phyloP scores from a whole-genome alignment of 2,329 filamentous ascomycete genomes.

The Sarocladium strictum region DNA sequence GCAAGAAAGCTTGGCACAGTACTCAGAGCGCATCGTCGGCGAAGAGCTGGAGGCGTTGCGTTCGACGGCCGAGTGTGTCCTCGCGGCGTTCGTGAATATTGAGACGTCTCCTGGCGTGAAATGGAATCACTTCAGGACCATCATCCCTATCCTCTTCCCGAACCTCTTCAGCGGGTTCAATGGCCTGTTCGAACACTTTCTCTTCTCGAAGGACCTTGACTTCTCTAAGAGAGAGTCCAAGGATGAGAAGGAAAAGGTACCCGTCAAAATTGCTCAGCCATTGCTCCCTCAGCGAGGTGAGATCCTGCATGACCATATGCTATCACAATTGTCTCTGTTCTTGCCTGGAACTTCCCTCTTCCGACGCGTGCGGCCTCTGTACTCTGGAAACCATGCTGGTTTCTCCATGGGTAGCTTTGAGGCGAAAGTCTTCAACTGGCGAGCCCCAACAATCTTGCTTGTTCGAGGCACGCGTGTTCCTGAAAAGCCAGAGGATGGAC shows the following conservation, averaged over 20 bases:
- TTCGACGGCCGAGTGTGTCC: slow-evolving; percentile 55
- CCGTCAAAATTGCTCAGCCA: slow-evolving; percentile 34
- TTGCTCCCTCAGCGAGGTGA: slow-evolving; percentile 47
- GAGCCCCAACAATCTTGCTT: slow-evolving; percentile 65
- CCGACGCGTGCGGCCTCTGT: slow-evolving; percentile 58
- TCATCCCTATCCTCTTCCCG: slow-evolving; percentile 55
- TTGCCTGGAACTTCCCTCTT: slow-evolving; percentile 61
- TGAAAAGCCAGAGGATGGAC: slow-evolving; percentile 40
- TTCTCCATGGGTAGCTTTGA: slow-evolving; percentile 76
- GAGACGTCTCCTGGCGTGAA: slow-evolving; percentile 59
- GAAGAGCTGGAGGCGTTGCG: slow-evolving; percentile 53
- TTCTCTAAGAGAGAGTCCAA: slow-evolving; percentile 47
- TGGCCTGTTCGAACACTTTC: slow-evolving; percentile 66
- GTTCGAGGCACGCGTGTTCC: slow-evolving; percentile 59
- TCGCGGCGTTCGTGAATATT: slow-evolving; percentile 60
- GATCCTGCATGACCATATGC: slow-evolving; percentile 57
- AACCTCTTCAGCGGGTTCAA: slow-evolving; percentile 63
- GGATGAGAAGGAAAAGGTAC: slow-evolving; percentile 18
- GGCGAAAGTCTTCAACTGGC: slow-evolving; percentile 70
- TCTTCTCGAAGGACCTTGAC: slow-evolving; percentile 67
- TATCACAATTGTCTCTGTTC: slow-evolving; percentile 70
- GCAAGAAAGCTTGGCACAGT: slow-evolving; percentile 59
- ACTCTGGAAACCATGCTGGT: slow-evolving; percentile 63
- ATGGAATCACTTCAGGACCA: slow-evolving; percentile 53
- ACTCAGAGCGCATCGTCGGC: slow-evolving; percentile 50